A percentile compares a stretch with the other conserved stretches of the same genome.
phyloP scores from a whole-genome alignment of 148 eudicot genomes.

The Heliamphora exappendiculata region DNA sequence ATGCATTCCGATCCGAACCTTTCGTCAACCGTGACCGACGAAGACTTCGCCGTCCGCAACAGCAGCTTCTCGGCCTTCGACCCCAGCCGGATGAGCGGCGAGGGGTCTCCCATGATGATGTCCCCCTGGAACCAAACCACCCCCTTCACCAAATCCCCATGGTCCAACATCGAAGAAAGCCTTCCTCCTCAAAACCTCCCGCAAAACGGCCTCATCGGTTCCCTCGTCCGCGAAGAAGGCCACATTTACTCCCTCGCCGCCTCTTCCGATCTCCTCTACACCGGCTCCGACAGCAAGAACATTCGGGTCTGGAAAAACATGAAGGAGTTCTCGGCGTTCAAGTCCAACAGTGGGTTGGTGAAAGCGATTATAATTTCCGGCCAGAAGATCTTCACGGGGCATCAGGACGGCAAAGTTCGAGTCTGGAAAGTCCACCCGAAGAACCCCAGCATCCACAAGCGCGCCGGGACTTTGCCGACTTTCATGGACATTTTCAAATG shows the following conservation, averaged over 20 bases:
- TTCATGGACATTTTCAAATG: constrained; percentile 43
- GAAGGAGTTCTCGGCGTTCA: constrained; percentile 38
- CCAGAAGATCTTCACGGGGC: constrained; percentile 44
- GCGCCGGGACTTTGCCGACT: constrained; percentile 34
- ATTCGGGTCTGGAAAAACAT: constrained; percentile 45
- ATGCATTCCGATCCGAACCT: constrained; percentile 28
- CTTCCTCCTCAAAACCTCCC: constrained; percentile 5
- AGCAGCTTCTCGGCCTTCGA: constrained; percentile 37
- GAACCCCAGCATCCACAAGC: constrained; percentile 26
- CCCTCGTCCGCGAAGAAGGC: constrained; percentile 49
- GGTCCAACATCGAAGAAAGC: constrained; percentile 17
- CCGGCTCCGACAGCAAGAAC: constrained; percentile 54
- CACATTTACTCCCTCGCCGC: constrained; percentile 48
- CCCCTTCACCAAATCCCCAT: constrained; percentile 11
- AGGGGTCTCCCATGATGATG: constrained; percentile 55
- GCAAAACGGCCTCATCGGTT: constrained; percentile 35
- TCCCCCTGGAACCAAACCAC: constrained; percentile 47
- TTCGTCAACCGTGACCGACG: constrained; percentile 12
- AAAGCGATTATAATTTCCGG: constrained; percentile 42
- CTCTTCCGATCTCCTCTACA: constrained; percentile 25
- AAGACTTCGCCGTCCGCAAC: constrained; percentile 8
- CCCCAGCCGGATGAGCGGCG: constrained; percentile 29
- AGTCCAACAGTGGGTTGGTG: constrained; percentile 45
- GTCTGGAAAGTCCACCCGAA: constrained; percentile 35
- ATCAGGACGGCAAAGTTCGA: constrained; percentile 47